Base-by-base conservation (phyloP, 2,329 filamentous ascomycete genomes). In the Paraphaeosphaeria sporulosa region DNA sequence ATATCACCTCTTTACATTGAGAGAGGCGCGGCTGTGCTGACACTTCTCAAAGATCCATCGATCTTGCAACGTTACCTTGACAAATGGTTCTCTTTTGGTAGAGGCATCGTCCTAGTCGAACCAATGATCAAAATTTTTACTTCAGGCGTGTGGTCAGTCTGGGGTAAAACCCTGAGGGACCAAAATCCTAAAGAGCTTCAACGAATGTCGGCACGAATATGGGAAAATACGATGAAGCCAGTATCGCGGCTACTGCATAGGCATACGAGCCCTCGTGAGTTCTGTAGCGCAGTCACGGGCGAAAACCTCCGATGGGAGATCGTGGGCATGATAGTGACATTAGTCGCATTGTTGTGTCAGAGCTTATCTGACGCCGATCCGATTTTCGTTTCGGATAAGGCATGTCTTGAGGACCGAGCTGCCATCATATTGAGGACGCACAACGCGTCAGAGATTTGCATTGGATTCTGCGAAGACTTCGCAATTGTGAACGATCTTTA, bases 271-370 rank as follows among this genome's bases (percentile, higher is more conserved):
- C 70, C 79, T 15, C 66, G 64, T 13, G 75, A 80, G 13, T 82
- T 79, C 68, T 77, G 74, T 21, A 62, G 68, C 17, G 70, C 70
- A 6, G 75, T 74, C 1, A 80, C 79, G 17, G 80, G 80, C 1
- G 70, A 73, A 9, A 70, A 75, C 48, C 61, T 82, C 6, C 68
- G 80, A 61, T 82, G 80, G 80, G 80, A 82, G 58, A 73, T 80
- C 23, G 72, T 82, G 2, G 80, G 80, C 0, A 71, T 78, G 8
- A 68, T 81, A 1, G 66, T 79, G 4, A 74, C 74, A 1, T 57
- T 78, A 38, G 75, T 80, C 0, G 78, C 76, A 0, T 62, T 81
- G 17, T 66, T 80, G 19, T 76, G 76, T 8, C 64, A 68, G 25
- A 71, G 67, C 17, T 46, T 77, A 5, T 70, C 68, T 62, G 73